These are phyloP conservation scores for Auxenochlorella pyrenoidosa DNA, from an alignment of 139 green algal genomes.

Conservation along the genomic window DNA sequence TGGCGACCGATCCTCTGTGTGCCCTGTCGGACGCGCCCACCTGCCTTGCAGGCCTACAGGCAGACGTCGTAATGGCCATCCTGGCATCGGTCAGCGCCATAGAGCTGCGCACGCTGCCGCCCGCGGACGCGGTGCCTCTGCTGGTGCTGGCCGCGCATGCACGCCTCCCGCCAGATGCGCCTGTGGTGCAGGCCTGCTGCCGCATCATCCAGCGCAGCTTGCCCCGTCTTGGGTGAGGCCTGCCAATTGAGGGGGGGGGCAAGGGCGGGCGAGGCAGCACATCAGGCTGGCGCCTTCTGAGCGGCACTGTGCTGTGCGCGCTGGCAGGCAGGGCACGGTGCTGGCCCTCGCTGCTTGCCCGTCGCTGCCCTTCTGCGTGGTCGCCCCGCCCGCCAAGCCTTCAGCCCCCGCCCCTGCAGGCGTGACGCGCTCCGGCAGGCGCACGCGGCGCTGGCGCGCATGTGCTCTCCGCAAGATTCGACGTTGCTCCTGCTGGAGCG, in stretches of 20 bases:
- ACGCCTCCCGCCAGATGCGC: not conserved
- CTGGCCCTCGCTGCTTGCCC: too few relatives aligned
- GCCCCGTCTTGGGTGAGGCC: not conserved
- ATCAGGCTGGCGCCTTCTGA: not conserved
- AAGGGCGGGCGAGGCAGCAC: too few relatives aligned
- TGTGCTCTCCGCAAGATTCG: not conserved
- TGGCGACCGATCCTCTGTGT: too few relatives aligned
- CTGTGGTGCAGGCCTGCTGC: not conserved
- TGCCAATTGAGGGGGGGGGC: not conserved
- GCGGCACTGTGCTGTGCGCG: too few relatives aligned
- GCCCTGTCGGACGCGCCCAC: too few relatives aligned
- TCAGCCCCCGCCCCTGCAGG: not conserved
- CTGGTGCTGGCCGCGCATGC: slow-evolving; percentile 1
- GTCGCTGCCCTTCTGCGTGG: not conserved
- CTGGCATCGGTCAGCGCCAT: not conserved
- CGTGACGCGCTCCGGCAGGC: not conserved
- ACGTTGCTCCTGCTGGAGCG: not conserved
- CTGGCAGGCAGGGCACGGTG: too few relatives aligned
- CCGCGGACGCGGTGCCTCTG: not conserved
- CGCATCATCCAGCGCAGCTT: not conserved
- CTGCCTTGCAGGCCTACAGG: not conserved
- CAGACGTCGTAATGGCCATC: not conserved
- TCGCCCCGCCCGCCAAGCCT: not conserved
- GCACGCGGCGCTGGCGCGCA: not conserved
- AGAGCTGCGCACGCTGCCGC: not conserved